phyloP scores from a whole-genome alignment of 2,329 filamentous ascomycete genomes.

The Aspergillus uvarum region DNA sequence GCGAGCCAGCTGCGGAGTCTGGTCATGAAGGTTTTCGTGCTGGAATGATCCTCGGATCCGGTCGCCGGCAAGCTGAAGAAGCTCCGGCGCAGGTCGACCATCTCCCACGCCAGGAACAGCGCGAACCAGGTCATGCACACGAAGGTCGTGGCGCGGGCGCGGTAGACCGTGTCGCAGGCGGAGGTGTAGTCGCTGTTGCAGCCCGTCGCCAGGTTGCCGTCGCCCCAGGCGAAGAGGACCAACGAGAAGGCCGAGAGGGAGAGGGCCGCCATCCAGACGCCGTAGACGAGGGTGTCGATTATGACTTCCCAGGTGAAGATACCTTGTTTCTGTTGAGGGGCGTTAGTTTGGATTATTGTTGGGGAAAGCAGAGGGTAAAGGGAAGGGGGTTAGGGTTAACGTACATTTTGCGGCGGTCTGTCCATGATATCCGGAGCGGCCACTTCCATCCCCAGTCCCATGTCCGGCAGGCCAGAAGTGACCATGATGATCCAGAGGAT shows the following conservation, averaged over 20 bases:
- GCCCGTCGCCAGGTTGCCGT: slow-evolving; percentile 57
- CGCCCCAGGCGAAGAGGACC: slow-evolving; percentile 62
- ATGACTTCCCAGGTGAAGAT: slow-evolving; percentile 78
- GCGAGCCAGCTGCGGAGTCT: slow-evolving; percentile 60
- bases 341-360: background rate
- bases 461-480: slow-evolving; percentile 82
- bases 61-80: slow-evolving; percentile 56
- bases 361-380: too few species aligned
- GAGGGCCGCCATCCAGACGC: slow-evolving; percentile 71
- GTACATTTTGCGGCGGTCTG: slow-evolving; percentile 67
- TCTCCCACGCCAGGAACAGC: slow-evolving; percentile 76
- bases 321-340: slow-evolving; percentile 51
- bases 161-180: slow-evolving; percentile 64
- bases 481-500: slow-evolving; percentile 96
- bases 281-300: slow-evolving; percentile 77
- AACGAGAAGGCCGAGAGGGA: slow-evolving; percentile 64
- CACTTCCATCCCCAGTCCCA: slow-evolving; percentile 78
- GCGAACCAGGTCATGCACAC: slow-evolving; percentile 74
- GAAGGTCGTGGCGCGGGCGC: slow-evolving; percentile 71
- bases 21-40: background rate
- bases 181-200: slow-evolving; percentile 61
- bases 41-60: slow-evolving; percentile 55
- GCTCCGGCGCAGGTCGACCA: slow-evolving; percentile 68
- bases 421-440: slow-evolving; percentile 75
- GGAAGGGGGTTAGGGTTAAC: slow-evolving; percentile 7